A percentile compares a stretch with the other conserved stretches of the same genome.
Conservation (phyloP, 352 stramenopile species). For the Peronospora destructor region DNA sequence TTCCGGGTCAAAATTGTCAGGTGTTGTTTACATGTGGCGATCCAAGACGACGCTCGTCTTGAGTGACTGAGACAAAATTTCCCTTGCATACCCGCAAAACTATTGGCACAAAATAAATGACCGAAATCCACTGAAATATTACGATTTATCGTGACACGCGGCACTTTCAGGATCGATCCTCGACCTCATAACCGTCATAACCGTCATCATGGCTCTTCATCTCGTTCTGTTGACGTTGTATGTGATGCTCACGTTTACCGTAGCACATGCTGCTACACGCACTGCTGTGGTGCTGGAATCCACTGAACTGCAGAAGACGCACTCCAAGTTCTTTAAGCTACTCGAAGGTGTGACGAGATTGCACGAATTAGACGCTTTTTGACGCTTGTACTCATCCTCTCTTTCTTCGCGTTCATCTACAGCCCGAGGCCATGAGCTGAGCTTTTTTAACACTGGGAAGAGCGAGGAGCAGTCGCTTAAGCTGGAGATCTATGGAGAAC, state of each 20-base stretch:
- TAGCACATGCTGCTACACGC: conserved; percentile 33
- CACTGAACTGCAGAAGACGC: conserved; percentile 46
- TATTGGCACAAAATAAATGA: background rate
- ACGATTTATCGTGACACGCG: conserved; percentile 12
- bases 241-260: conserved; percentile 20
- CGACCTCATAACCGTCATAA: background rate
- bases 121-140: background rate
- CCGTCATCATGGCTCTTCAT: conserved; percentile 18
- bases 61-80: no score
- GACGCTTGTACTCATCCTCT: conserved; percentile 2
- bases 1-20: no score
- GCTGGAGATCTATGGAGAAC: conserved; percentile 82
- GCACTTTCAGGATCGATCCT: conserved; percentile 13
- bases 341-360: conserved; percentile 35
- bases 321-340: conserved; percentile 72
- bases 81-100: background rate
- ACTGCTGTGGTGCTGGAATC: conserved; percentile 69
- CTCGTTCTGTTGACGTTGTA: conserved; percentile 13
- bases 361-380: background rate
- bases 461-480: conserved; percentile 24
- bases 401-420: conserved; percentile 2
- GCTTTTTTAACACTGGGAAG: conserved; percentile 51
- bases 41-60: no score
- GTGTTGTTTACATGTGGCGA: no score
- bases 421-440: conserved; percentile 62